Percentiles rank a stretch among this genome's conserved stretches.
These are phyloP conservation scores for Paraleonurus japonicus DNA, from an alignment of 257 asterid genomes.

Conservation along the genomic window DNA sequence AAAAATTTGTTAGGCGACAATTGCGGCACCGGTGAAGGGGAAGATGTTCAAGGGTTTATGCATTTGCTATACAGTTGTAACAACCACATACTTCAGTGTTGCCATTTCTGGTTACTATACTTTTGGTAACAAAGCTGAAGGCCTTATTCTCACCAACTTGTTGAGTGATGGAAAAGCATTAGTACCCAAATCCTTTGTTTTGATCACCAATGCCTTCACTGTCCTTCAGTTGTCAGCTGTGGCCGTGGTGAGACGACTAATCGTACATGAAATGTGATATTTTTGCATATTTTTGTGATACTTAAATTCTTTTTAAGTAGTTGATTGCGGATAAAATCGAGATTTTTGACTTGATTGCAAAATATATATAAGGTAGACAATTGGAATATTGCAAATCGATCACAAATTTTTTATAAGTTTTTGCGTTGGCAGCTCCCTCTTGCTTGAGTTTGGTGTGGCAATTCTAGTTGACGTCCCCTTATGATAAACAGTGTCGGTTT, in stretches of 20 bases:
- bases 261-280: too few species aligned
- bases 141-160: slow-evolving; percentile 68
- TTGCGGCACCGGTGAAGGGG: slow-evolving; percentile 88
- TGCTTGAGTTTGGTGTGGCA: too few species aligned
- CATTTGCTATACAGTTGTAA: slow-evolving; percentile 62
- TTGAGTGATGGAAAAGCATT: slow-evolving; percentile 48
- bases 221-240: slow-evolving; percentile 89
- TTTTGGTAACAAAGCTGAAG: slow-evolving; percentile 65
- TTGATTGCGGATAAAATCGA: too few species aligned
- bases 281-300: too few species aligned
- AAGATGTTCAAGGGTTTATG: slow-evolving; percentile 91
- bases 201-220: slow-evolving; percentile 65
- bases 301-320: too few species aligned
- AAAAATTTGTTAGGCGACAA: slow-evolving; percentile 52
- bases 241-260: slow-evolving; percentile 57
- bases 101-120: slow-evolving; percentile 93
- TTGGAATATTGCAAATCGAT: too few species aligned
- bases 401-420: too few species aligned
- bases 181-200: slow-evolving; percentile 68
- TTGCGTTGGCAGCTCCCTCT: too few species aligned
- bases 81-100: slow-evolving; percentile 69
- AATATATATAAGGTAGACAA: too few species aligned
- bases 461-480: too few species aligned
- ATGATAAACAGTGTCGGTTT: too few species aligned
- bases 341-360: too few species aligned